phyloP scores from a whole-genome alignment of 2,329 filamentous ascomycete species.

The Calycina herbarum region DNA sequence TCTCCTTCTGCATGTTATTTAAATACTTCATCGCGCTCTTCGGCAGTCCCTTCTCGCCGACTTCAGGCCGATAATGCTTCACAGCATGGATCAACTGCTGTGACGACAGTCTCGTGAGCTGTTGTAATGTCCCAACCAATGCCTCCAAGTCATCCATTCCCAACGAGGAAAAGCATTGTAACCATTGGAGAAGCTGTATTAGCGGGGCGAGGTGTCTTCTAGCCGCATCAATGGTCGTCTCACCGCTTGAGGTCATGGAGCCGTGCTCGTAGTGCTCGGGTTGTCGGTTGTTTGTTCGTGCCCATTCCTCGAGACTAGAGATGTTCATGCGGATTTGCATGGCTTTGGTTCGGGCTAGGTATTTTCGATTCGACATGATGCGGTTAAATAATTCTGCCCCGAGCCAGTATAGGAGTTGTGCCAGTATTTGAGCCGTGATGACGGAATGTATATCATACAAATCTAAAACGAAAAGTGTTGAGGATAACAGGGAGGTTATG shows the following conservation, averaged over 20 bases:
- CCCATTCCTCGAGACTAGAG: constrained; percentile 94
- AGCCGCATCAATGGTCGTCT: constrained; percentile 81
- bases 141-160: constrained; percentile 83
- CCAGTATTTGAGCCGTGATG: constrained; percentile 86
- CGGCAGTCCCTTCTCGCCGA: constrained; percentile 87
- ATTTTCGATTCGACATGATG: constrained; percentile 94
- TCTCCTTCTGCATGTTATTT: constrained; percentile 74
- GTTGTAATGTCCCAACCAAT: constrained; percentile 83
- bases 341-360: constrained; percentile 91
- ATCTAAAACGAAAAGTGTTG: constrained; percentile 93
- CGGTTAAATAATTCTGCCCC: constrained; percentile 96
- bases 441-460: constrained; percentile 99
- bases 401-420: constrained; percentile 94
- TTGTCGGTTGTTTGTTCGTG: constrained; percentile 85
- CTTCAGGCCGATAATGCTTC: constrained; percentile 90
- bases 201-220: constrained; percentile 84
- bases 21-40: constrained; percentile 90
- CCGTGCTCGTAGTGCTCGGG: constrained; percentile 95
- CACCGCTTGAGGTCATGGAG: constrained; percentile 79
- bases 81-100: constrained; percentile 90
- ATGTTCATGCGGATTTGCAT: constrained; percentile 99
- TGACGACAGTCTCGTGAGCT: constrained; percentile 79
- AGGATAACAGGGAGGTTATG: constrained; percentile 91
- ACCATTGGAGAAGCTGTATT: constrained; percentile 93
- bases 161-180: constrained; percentile 95